Base-by-base conservation (phyloP, 495 filamentous ascomycete species). In the Friedmanniomyces simplex region DNA sequence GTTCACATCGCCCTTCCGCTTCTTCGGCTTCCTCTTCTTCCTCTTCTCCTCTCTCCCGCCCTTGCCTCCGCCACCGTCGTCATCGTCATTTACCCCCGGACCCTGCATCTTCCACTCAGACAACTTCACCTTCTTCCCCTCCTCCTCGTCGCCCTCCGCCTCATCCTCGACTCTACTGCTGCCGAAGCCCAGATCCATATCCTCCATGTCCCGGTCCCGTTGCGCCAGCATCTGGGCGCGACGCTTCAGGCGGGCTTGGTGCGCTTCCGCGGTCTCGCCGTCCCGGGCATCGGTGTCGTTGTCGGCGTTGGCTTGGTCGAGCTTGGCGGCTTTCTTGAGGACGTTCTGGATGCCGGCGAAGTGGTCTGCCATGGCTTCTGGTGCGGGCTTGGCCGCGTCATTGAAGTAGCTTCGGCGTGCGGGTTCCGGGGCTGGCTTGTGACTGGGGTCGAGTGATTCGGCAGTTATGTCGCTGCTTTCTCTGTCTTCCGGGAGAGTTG, bases 121-220 rank as follows among this genome's bases (percentile, higher is more conserved):
- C 37, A 93, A 69, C 66, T 87, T 82, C 43, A 89, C 74, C 59
- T 74, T 80, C 54, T 76, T 73, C 34, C 62, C 65, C 1, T 64
- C 67, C n/a, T n/a, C n/a, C 2, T 77, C 82, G 0, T 84, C 77
- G 54, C 86, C 90, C 49, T 95, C 90, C 39, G 86, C 88, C 41
- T 84, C 85, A 63, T 95, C 90, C 47, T 85, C 89, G 57, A 85
- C 79, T 22, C 89, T 80, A 61, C 84, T 89, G 16, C 84, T 85
- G 7, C 94, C 93, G 67, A 98, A 97, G 32, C 89, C 93, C 70
- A 96, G 76, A 63, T 98, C 93, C 73, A 98, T 79, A 71, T 98
- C 93, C 43, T 90, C 87, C 12, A 87, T 82, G 71, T 98, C 93
- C 43, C 91, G 79, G 59, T 86, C 86, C 43, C 83, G 79, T 45